phyloP scores from a whole-genome alignment of 2,329 filamentous ascomycete species.

The Cyphellophora europaea region DNA sequence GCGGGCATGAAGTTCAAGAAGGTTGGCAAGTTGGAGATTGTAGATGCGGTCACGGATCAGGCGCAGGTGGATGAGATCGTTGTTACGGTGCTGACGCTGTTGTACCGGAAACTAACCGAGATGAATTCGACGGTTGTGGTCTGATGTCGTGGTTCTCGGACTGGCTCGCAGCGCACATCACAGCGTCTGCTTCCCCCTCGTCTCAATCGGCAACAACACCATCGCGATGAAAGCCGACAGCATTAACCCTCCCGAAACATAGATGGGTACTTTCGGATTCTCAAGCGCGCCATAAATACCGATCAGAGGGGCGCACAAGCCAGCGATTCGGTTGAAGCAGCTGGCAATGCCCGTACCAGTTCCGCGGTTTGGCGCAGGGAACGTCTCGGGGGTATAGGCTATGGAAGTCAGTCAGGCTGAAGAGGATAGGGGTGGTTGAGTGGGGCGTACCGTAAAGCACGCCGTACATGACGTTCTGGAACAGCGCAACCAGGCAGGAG shows the following conservation, averaged over 20 bases:
- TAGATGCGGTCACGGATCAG: background rate
- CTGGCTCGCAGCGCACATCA: no score
- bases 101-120: conserved; percentile 2
- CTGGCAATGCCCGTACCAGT: conserved; percentile 70
- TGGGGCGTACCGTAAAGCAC: conserved; percentile 64
- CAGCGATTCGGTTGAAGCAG: conserved; percentile 64
- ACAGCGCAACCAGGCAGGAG: conserved; percentile 71
- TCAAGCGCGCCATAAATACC: conserved; percentile 24
- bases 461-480: conserved; percentile 65
- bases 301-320: conserved; percentile 56
- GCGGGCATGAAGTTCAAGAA: background rate
- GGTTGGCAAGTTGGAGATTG: conserved; percentile 3
- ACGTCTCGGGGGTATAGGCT: conserved; percentile 59
- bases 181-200: conserved; percentile 32
- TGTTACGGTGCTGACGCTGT: conserved; percentile 4
- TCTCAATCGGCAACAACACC: conserved; percentile 37
- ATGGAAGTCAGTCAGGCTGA: conserved; percentile 42
- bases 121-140: background rate
- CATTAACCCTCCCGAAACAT: conserved; percentile 34
- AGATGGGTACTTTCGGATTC: conserved; percentile 35
- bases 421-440: conserved; percentile 35
- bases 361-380: conserved; percentile 65
- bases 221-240: conserved; percentile 36
- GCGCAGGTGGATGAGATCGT: conserved; percentile 3
- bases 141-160: background rate